A percentile compares a stretch with the other conserved stretches of the same genome.
Evolutionary conservation across 352 stramenopile species (phyloP).

Genomic region (Pythium rhizo-oryzae): DNA sequence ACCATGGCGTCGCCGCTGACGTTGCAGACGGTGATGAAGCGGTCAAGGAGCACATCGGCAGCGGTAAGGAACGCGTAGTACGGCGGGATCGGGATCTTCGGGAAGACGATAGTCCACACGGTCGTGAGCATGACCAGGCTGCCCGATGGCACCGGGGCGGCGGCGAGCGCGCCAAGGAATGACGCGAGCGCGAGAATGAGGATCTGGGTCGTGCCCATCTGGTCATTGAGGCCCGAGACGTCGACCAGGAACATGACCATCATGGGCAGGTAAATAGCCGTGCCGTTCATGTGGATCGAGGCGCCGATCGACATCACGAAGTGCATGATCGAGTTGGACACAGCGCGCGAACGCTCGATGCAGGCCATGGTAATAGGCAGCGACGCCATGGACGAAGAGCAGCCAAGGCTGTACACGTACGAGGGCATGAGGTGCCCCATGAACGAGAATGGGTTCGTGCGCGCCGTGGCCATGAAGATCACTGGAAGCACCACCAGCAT

Average conservation of each 20-base stretch:
- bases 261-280: constrained; percentile 75
- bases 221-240: constrained; percentile 40
- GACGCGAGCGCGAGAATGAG: constrained; percentile 55
- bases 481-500: constrained; percentile 62
- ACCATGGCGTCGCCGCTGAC: constrained; percentile 77
- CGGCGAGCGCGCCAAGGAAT: constrained; percentile 63
- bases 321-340: constrained; percentile 65
- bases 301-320: constrained; percentile 74
- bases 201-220: constrained; percentile 44
- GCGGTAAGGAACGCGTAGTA: constrained; percentile 69
- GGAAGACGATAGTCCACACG: constrained; percentile 74
- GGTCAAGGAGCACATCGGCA: constrained; percentile 73
- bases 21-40: constrained; percentile 75
- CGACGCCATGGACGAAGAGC: constrained; percentile 73
- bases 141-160: constrained; percentile 58
- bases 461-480: constrained; percentile 61
- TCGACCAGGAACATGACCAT: constrained; percentile 77
- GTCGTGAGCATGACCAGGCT: constrained; percentile 68
- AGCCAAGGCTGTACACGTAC: constrained; percentile 76
- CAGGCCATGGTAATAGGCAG: constrained; percentile 65
- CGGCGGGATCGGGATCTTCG: constrained; percentile 46
- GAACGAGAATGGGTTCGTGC: constrained; percentile 70
- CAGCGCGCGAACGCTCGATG: constrained; percentile 56
- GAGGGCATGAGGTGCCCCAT: constrained; percentile 70
- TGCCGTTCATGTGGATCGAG: constrained; percentile 75